Conservation (phyloP, 768 basidiomycete genomes). For the Boletus edulis region DNA sequence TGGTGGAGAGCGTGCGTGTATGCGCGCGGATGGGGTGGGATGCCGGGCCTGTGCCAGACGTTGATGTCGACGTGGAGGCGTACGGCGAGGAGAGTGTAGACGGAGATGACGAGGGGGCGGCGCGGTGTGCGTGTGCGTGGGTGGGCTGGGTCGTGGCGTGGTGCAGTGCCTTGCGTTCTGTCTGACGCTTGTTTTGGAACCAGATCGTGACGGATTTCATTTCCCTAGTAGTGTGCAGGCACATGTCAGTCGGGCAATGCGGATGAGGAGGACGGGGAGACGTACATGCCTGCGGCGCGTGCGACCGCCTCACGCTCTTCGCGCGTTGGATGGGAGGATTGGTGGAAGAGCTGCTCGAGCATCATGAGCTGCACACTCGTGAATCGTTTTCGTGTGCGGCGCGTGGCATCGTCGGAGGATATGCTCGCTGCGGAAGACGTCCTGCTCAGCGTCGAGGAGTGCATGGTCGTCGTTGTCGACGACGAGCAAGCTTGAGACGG, state of each 20-base stretch:
- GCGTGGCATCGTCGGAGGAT: slow-evolving; percentile 46
- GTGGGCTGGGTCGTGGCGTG: slow-evolving; percentile 27
- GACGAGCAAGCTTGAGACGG: slow-evolving; percentile 2
- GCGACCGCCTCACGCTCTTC: slow-evolving; percentile 68
- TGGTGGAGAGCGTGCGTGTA: slow-evolving; percentile 33
- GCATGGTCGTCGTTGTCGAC: slow-evolving; percentile 12
- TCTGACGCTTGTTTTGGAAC: slow-evolving; percentile 37
- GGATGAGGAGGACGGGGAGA: background rate
- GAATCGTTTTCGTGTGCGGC: slow-evolving; percentile 71
- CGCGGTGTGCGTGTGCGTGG: slow-evolving; percentile 18
- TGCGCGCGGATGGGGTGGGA: slow-evolving; percentile 28
- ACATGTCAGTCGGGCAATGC: slow-evolving; percentile 6
- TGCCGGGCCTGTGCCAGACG: slow-evolving; percentile 1
- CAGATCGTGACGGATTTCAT: slow-evolving; percentile 36
- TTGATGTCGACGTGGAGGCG: slow-evolving; percentile 22
- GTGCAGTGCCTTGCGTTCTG: slow-evolving; percentile 54
- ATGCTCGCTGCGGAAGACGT: slow-evolving; percentile 58
- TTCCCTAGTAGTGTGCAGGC: slow-evolving; percentile 20
- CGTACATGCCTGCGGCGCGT: slow-evolving; percentile 61
- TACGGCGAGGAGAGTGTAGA: slow-evolving; percentile 16
- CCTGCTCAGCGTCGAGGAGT: slow-evolving; percentile 40
- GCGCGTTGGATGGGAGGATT: slow-evolving; percentile 71
- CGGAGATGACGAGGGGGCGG: slow-evolving; percentile 17
- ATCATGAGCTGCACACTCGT: slow-evolving; percentile 64
- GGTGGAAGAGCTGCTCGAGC: slow-evolving; percentile 72